Evolutionary conservation across 2,329 filamentous ascomycete genomes (phyloP).

Genomic region (Diaporthe australafricana): DNA sequence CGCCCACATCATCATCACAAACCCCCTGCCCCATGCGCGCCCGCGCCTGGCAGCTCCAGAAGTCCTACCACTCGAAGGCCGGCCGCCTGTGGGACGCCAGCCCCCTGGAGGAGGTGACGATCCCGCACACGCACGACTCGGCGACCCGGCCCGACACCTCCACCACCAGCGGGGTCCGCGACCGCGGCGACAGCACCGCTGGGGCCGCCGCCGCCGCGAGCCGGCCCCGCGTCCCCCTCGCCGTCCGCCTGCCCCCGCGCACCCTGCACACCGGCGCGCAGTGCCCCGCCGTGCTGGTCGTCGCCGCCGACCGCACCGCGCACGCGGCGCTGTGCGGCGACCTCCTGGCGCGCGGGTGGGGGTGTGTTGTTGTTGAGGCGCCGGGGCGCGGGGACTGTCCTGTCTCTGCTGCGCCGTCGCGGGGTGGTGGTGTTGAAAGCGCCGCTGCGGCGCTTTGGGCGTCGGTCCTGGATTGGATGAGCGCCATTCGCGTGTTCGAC

Average conservation of each 20-base stretch:
- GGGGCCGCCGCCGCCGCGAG: too few species aligned
- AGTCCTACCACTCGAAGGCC: conserved; percentile 71
- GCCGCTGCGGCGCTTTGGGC: conserved; percentile 71
- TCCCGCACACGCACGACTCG: conserved; percentile 63
- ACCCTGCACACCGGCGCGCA: conserved; percentile 44
- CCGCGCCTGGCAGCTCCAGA: conserved; percentile 74
- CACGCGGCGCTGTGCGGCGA: conserved; percentile 71
- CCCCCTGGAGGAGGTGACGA: conserved; percentile 70
- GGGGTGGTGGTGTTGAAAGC: conserved; percentile 57
- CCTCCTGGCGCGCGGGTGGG: conserved; percentile 73
- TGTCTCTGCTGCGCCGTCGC: conserved; percentile 59
- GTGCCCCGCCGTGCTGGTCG: conserved; percentile 63
- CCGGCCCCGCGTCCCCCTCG: conserved; percentile 65
- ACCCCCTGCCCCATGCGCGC: conserved; percentile 61
- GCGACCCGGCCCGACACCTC: conserved; percentile 1
- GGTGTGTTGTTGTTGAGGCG: conserved; percentile 70
- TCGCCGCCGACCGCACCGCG: conserved; percentile 73
- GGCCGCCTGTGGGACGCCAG: conserved; percentile 59
- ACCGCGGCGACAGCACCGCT: background rate
- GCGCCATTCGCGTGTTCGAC: conserved; percentile 62
- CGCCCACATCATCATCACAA: background rate
- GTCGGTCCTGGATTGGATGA: conserved; percentile 71
- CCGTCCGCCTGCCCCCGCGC: conserved; percentile 67
- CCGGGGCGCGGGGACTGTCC: conserved; percentile 76
- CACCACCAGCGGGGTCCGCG: background rate